Conservation (phyloP, 805 yeast genomes). For the Ogataea nonfermentans region DNA sequence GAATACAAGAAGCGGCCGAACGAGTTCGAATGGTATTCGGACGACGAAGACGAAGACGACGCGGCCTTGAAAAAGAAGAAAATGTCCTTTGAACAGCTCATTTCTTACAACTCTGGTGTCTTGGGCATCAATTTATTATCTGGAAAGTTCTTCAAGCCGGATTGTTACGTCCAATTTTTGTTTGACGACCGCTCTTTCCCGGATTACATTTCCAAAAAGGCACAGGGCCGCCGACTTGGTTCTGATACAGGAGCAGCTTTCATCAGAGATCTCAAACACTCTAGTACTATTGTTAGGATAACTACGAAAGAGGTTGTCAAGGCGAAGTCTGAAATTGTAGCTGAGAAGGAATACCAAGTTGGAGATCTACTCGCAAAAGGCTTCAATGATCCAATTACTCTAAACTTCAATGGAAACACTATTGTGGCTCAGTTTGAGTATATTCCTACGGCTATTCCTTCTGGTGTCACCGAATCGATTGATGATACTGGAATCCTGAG, state of each 20-base stretch:
- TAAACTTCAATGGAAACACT: slow-evolving; percentile 40
- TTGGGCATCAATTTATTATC: slow-evolving; percentile 50
- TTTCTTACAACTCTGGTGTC: slow-evolving; percentile 60
- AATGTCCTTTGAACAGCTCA: slow-evolving; percentile 49
- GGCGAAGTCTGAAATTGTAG: slow-evolving; percentile 46
- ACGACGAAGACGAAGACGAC: slow-evolving; percentile 33
- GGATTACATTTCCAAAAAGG: slow-evolving; percentile 48
- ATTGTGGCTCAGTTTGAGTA: slow-evolving; percentile 55
- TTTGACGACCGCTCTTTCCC: slow-evolving; percentile 68
- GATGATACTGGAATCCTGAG: slow-evolving; percentile 65
- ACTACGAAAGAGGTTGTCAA: slow-evolving; percentile 49
- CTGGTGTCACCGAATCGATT: slow-evolving; percentile 60
- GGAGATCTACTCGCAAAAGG: slow-evolving; percentile 52
- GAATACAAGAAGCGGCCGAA: slow-evolving; percentile 55
- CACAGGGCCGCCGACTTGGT: slow-evolving; percentile 44
- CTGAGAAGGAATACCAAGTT: slow-evolving; percentile 50
- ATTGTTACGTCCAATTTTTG: slow-evolving; percentile 53
- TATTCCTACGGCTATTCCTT: slow-evolving; percentile 53
- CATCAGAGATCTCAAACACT: slow-evolving; percentile 67
- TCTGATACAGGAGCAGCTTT: slow-evolving; percentile 57
- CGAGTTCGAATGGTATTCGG: slow-evolving; percentile 62
- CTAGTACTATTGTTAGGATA: slow-evolving; percentile 55
- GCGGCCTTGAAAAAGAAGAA: slow-evolving; percentile 40
- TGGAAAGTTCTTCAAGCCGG: slow-evolving; percentile 50
- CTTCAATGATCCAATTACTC: slow-evolving; percentile 42